phyloP scores from a whole-genome alignment of 2,329 filamentous ascomycete species.

The Aspergillus eucalypticola region DNA sequence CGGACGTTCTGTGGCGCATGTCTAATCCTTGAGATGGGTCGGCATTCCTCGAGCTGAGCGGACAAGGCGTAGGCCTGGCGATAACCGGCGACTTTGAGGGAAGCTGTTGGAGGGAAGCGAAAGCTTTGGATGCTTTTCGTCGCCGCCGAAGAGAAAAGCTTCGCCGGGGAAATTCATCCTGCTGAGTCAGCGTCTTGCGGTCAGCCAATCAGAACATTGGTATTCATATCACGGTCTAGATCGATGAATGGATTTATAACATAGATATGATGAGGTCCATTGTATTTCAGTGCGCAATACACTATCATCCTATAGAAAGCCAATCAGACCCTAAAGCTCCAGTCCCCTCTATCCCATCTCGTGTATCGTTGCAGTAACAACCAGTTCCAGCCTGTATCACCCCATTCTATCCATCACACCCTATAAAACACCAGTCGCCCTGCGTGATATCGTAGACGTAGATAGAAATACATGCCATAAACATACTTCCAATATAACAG shows the following conservation, averaged over 20 bases:
- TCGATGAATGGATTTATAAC: too few species aligned
- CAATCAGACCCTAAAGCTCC: neutral
- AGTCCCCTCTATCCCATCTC: neutral
- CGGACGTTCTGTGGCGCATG: slow-evolving; percentile 29
- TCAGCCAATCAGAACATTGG: neutral
- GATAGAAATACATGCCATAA: neutral
- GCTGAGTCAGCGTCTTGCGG: neutral
- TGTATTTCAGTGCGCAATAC: too few species aligned
- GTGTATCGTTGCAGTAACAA: neutral
- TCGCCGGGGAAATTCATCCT: neutral
- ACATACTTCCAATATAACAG: neutral
- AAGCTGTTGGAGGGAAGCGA: neutral
- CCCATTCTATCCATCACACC: neutral
- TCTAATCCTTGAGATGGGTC: slow-evolving; percentile 24
- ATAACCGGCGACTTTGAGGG: neutral
- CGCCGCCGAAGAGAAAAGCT: slow-evolving; percentile 2
- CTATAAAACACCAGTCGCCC: neutral
- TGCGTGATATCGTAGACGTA: neutral
- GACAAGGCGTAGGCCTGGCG: neutral
- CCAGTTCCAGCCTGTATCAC: slow-evolving; percentile 1
- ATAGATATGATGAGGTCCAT: neutral
- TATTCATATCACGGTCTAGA: slow-evolving; percentile 1
- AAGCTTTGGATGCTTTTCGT: neutral
- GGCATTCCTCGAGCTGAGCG: slow-evolving; percentile 13
- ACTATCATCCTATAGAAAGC: neutral